Conservation (phyloP, 1,139 yeast genomes). For the Meyerozyma athensensis region DNA sequence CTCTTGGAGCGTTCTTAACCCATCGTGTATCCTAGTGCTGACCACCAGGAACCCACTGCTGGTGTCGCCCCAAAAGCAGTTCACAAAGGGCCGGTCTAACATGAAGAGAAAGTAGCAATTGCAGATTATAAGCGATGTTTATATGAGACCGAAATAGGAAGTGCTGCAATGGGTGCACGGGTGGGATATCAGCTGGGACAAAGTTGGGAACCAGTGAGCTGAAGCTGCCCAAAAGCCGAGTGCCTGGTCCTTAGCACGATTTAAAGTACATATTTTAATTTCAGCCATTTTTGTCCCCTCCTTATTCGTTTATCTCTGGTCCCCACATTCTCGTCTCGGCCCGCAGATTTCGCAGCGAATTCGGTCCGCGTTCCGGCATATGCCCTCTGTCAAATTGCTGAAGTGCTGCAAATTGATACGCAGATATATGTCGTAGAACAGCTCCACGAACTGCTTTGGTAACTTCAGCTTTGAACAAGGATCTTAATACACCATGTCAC, state of each 20-base stretch:
- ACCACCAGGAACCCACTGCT: constrained; percentile 47
- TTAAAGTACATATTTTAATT: not conserved
- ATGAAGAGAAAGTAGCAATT: not conserved
- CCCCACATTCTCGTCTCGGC: not conserved
- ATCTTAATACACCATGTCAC: too few species aligned
- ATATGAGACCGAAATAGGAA: not conserved
- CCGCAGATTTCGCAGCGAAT: constrained; percentile 1
- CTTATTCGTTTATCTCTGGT: not conserved
- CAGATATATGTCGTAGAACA: too few species aligned
- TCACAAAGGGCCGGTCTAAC: constrained; percentile 30
- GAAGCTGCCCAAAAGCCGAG: too few species aligned
- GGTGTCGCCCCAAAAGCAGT: constrained; percentile 48
- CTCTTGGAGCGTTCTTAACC: constrained; percentile 33
- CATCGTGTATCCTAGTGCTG: constrained; percentile 44
- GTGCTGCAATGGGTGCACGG: constrained; percentile 1
- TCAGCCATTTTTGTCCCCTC: not conserved
- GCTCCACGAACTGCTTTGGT: too few species aligned
- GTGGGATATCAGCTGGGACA: not conserved
- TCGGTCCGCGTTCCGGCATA: constrained; percentile 2
- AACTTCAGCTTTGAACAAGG: too few species aligned
- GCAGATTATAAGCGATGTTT: not conserved
- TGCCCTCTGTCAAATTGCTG: not conserved
- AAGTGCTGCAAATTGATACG: too few species aligned
- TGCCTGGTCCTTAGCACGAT: not conserved
- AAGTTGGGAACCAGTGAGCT: not conserved